Conservation (phyloP, 2,329 filamentous ascomycete species). For the Phaeosphaeriaceae sp. region DNA sequence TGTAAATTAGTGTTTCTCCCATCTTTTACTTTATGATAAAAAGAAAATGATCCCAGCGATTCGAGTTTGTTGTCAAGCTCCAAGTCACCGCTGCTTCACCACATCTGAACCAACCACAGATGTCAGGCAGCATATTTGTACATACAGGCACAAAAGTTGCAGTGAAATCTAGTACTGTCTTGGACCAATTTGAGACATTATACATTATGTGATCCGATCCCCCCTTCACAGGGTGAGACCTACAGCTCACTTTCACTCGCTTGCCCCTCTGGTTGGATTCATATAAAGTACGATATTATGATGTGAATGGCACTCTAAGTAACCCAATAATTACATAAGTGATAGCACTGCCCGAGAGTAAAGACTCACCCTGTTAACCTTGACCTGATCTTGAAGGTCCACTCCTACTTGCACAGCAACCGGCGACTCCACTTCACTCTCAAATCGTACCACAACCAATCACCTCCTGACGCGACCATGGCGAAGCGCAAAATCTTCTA, state of each 20-base stretch:
- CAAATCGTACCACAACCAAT: not conserved
- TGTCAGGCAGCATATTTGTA: not conserved
- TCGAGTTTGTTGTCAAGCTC: no score
- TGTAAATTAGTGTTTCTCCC: no score
- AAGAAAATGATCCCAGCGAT: no score
- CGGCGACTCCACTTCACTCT: not conserved
- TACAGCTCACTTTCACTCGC: not conserved
- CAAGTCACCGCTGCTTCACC: no score
- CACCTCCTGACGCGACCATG: conserved; percentile 1
- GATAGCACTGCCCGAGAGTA: not conserved
- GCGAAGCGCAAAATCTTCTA: conserved; percentile 9
- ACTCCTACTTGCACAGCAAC: not conserved
- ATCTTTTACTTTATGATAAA: no score
- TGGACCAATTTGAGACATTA: not conserved
- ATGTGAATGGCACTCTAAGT: not conserved
- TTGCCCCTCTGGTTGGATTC: not conserved
- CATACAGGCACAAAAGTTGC: not conserved
- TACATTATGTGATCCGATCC: not conserved
- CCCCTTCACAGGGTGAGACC: not conserved
- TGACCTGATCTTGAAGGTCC: not conserved
- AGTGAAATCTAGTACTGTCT: no score
- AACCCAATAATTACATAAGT: not conserved
- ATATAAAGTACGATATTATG: not conserved
- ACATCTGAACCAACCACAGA: no score
- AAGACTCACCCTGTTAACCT: not conserved